Evolutionary conservation across 2,329 filamentous ascomycete genomes (phyloP).

Genomic region (Ramularia endophylla): DNA sequence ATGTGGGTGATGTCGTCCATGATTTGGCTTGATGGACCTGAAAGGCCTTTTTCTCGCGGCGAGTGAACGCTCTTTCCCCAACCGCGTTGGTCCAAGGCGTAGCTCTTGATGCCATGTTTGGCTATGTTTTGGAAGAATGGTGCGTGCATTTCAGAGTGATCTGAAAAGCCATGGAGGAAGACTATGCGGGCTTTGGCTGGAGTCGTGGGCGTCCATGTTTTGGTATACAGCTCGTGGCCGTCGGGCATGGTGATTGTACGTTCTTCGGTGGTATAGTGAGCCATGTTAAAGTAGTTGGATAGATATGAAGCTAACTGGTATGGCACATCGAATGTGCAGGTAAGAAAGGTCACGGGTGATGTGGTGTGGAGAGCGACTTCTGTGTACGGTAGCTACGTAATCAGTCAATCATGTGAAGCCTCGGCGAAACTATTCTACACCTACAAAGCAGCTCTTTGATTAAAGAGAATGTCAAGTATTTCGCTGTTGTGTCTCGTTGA

Average conservation of each 20-base stretch:
- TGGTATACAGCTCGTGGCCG: conserved; percentile 53
- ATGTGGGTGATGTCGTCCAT: conserved; percentile 75
- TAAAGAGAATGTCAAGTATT: too few relatives aligned
- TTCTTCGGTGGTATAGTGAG: conserved; percentile 38
- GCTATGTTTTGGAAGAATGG: conserved; percentile 67
- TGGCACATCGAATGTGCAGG: too few relatives aligned
- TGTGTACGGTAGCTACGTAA: too few relatives aligned
- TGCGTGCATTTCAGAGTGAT: conserved; percentile 72
- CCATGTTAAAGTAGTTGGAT: background rate
- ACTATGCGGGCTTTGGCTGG: conserved; percentile 67
- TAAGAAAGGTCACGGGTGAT: too few relatives aligned
- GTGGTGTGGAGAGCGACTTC: too few relatives aligned
- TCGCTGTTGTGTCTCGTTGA: too few relatives aligned
- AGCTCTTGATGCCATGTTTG: conserved; percentile 64
- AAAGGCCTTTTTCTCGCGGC: conserved; percentile 60
- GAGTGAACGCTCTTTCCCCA: conserved; percentile 71
- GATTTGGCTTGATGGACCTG: conserved; percentile 67
- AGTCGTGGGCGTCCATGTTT: conserved; percentile 50
- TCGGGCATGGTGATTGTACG: conserved; percentile 47
- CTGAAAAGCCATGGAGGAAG: conserved; percentile 85
- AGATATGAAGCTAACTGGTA: too few relatives aligned
- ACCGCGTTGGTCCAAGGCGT: conserved; percentile 77
- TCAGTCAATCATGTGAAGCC: too few relatives aligned
- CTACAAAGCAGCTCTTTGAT: too few relatives aligned
- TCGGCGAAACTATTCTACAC: too few relatives aligned